Evolutionary conservation across 2,329 filamentous ascomycete genomes (phyloP), one percentile per base, ranked within the genome.

Genomic region (Raffaelea ambrosiae): DNA sequence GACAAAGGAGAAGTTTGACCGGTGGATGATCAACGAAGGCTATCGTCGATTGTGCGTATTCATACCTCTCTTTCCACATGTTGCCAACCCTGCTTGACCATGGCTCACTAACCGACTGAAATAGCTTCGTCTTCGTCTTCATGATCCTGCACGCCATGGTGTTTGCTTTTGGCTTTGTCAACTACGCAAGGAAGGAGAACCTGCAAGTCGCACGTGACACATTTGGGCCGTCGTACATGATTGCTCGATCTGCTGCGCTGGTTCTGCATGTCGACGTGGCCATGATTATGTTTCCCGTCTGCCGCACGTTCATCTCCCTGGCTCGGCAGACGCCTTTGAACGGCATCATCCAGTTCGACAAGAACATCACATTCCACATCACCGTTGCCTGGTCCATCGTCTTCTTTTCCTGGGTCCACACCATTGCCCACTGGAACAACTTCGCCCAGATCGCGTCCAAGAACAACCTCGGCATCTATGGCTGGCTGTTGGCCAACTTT

Each of bases 21-120:
- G 82, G 55, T 93, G 87, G 87, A 90, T 93, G 86, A 84, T 91
- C 52, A 91, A 91, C 62, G 87, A 91, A 63, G 87, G 87, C 51
- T 89, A 88, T 63, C 76, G 85, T 62, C 74, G 85, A 79, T 74
- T 91, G 80, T 88, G 73, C 49, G 83, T 76, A n/a, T n/a, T n/a
- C n/a, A n/a, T n/a, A n/a, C n/a, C n/a, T n/a, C n/a, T n/a, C n/a
- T 22, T 5, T 14, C 13, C 13, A 20, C 33, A 14, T n/a, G 11
- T 21, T 23, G 10, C 3, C 16, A 11, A n/a, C n/a, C n/a, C n/a
- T n/a, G n/a, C n/a, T n/a, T n/a, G 26, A 29, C 26, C 7, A 29
- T 13, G 26, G 7, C 7, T 13, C 7, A 7, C 26, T 13, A 7
- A 19, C 43, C 38, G 19, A 45, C 29, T 4, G 9, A n/a, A 14